Base-by-base conservation (phyloP, 2,329 filamentous ascomycete species). In the Apiospora kogelbergensis region DNA sequence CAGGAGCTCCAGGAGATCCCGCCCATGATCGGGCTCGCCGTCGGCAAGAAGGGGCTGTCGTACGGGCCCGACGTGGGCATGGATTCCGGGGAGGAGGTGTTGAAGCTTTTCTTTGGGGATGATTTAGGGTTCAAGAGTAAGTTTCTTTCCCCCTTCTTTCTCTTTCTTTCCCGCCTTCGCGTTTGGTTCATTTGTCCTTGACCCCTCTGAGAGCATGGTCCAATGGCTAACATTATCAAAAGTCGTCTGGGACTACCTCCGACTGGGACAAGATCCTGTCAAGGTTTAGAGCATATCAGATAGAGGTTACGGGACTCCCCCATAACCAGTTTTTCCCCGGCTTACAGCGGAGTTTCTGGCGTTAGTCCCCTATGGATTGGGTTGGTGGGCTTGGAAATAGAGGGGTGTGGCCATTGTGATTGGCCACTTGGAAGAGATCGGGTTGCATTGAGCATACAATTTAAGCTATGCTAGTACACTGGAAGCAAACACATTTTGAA, bases 1-100 rank as follows among this genome's bases (percentile, higher is more conserved):
- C 77, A 83, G 46, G 79, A 84, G 69, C 80, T 92, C 15, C 79
- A 80, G 1, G 83, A 87, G 65, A 83, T 91, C 11, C 85, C 88
- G 17, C 85, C 90, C 17, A 88, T 91, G 82, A 94, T 95, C 71
- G 91, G 89, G 0, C 80, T 94, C 3, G 91, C 91, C 0, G 84
- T 94, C 1, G 92, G 92, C 42, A 90, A 89, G 77, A 88, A 89
- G 74, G 91, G 90, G 1, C 83, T 94, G 1, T 86, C 87, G 1
- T 93, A 89, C 73, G 86, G 85, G 60, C 84, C 87, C 0, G 83
- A 83, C 1, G 53, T 11, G 53, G 90, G 90, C 0, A 87, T 88
- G 57, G 82, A 82, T 33, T 84, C 82, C 53, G 91, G 91, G 0
- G 86, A 88, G 70, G 88, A 93, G 65, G 83, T 91, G 15, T 85